A percentile compares a stretch with the other conserved stretches of the same genome.
These are phyloP conservation scores for Tulasnella sp. DNA, from an alignment of 768 basidiomycete species.

Conservation along the genomic window DNA sequence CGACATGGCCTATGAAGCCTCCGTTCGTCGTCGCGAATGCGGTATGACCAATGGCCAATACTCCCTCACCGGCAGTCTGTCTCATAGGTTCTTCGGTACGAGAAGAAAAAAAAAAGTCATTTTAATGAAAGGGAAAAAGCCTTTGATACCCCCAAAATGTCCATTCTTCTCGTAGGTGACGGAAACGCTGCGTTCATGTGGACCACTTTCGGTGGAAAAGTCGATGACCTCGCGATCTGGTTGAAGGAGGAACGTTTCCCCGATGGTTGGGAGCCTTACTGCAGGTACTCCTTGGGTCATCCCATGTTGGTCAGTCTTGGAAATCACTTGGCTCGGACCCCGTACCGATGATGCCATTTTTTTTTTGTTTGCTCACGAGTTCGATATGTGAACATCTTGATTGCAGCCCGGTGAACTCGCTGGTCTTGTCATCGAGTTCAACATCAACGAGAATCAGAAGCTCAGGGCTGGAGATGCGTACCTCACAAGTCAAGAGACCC, in stretches of 20 bases:
- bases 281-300: conserved; percentile 44
- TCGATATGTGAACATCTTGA: neutral
- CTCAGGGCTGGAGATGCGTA: conserved; percentile 2
- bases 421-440: conserved; percentile 11
- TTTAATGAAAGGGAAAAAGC: no score
- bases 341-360: no score
- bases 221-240: conserved; percentile 42
- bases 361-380: neutral
- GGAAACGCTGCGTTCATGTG: conserved; percentile 51
- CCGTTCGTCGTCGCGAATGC: conserved; percentile 52
- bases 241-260: conserved; percentile 59
- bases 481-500: neutral
- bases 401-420: conserved; percentile 1
- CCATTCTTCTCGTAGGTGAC: neutral
- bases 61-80: conserved; percentile 28
- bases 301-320: conserved; percentile 35
- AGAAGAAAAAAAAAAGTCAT: no score
- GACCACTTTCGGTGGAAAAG: conserved; percentile 55
- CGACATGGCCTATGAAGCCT: conserved; percentile 46
- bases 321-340: no score
- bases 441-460: conserved; percentile 6
- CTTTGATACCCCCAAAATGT: no score
- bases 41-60: conserved; percentile 45
- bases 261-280: conserved; percentile 56
- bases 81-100: conserved; percentile 54